Evolutionary conservation across 352 stramenopile species (phyloP).

Genomic region (Pythium periplocum): DNA sequence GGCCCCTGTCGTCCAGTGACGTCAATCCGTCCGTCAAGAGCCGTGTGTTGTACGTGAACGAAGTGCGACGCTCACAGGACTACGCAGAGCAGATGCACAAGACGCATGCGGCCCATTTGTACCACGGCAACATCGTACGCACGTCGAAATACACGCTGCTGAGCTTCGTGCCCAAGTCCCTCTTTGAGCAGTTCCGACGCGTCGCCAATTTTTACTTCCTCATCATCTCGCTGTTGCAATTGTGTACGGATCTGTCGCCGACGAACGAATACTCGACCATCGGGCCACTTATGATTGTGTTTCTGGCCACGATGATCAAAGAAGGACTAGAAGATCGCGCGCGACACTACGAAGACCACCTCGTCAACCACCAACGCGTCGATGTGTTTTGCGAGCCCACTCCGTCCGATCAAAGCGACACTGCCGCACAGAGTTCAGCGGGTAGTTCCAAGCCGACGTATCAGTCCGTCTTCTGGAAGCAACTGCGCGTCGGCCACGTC

Average conservation of each 20-base stretch:
- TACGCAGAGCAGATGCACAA: slow-evolving; percentile 51
- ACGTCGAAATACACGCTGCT: slow-evolving; percentile 94
- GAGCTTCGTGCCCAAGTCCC: slow-evolving; percentile 94
- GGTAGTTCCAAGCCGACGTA: slow-evolving; percentile 28
- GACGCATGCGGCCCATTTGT: slow-evolving; percentile 25
- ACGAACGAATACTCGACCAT: slow-evolving; percentile 88
- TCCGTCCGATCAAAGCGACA: slow-evolving; percentile 7
- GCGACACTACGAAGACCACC: slow-evolving; percentile 68
- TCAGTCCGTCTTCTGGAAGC: slow-evolving; percentile 71
- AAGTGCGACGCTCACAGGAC: slow-evolving; percentile 52
- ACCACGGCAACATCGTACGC: slow-evolving; percentile 56
- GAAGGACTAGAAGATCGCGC: slow-evolving; percentile 74
- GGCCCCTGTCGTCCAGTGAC: slow-evolving; percentile 19
- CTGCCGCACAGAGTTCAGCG: slow-evolving; percentile 7
- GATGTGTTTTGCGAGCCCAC: slow-evolving; percentile 33
- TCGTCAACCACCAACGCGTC: slow-evolving; percentile 63
- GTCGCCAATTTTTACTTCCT: slow-evolving; percentile 97
- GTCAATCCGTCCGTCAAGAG: slow-evolving; percentile 33
- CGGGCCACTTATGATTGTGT: slow-evolving; percentile 67
- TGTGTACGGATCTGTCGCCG: slow-evolving; percentile 83
- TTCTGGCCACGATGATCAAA: slow-evolving; percentile 83
- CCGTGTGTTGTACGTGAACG: slow-evolving; percentile 71
- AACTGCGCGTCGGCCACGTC: slow-evolving; percentile 84
- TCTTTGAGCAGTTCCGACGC: slow-evolving; percentile 94
- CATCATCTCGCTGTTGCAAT: slow-evolving; percentile 92